Evolutionary conservation across 208 protist species (phyloP).

Genomic region (Sergeia podlipaevii): DNA sequence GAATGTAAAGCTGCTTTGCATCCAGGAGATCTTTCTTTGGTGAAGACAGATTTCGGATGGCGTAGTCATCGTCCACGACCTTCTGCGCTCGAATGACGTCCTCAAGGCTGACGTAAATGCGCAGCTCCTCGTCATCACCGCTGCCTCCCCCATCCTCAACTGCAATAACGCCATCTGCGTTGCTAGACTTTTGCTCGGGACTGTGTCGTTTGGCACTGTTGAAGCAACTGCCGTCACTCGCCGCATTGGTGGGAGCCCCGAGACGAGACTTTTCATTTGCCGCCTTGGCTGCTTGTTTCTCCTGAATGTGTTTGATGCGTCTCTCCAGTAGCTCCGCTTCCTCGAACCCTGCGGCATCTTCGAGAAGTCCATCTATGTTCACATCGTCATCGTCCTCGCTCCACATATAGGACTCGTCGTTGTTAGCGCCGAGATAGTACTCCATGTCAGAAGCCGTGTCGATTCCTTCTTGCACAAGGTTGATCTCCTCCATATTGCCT

Average conservation of each 20-base stretch:
- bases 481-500: neutral
- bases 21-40: slow-evolving; percentile 5
- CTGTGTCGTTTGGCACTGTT: no score
- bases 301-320: neutral
- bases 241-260: no score
- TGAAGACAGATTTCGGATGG: neutral
- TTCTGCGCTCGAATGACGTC: slow-evolving; percentile 15
- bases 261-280: no score
- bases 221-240: no score
- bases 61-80: slow-evolving; percentile 13
- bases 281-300: no score
- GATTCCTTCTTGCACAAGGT: neutral
- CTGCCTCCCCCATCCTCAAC: neutral
- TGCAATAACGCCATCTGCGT: no score
- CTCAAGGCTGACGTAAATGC: neutral
- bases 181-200: no score
- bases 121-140: neutral
- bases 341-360: neutral
- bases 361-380: slow-evolving; percentile 3
- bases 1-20: slow-evolving; percentile 15
- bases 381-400: slow-evolving; percentile 8
- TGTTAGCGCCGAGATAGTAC: slow-evolving; percentile 12
- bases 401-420: neutral
- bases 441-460: slow-evolving; percentile 26
- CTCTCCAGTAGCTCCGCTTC: neutral